Percentiles rank a stretch among this genome's conserved stretches.
These are phyloP conservation scores for Paramecium octaurelia DNA, from an alignment of 73 alveolate species.

Conservation along the genomic window DNA sequence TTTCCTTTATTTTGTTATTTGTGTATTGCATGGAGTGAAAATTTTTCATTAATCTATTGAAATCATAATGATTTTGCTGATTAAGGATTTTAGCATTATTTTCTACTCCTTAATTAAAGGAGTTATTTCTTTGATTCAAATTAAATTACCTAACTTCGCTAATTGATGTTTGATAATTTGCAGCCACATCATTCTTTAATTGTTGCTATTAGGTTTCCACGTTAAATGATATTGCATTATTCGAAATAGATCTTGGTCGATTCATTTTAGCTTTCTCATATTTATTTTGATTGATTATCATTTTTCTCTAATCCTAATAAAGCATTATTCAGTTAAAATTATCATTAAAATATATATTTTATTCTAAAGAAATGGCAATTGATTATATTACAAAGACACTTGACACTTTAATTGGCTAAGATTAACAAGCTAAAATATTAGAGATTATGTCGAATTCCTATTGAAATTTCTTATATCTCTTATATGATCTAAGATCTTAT, in stretches of 20 bases:
- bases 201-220: neutral
- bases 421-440: no score
- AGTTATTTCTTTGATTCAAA: neutral
- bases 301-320: neutral
- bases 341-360: neutral
- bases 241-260: neutral
- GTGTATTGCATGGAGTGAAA: neutral
- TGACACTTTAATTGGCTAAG: neutral
- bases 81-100: neutral
- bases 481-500: no score
- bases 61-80: neutral
- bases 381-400: neutral
- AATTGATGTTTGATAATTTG: neutral
- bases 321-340: slow-evolving; percentile 1
- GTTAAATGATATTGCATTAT: neutral
- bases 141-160: neutral
- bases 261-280: neutral
- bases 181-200: neutral
- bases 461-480: no score
- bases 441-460: no score
- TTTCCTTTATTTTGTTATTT: neutral
- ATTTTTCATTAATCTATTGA: neutral
- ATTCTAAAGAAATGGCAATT: neutral
- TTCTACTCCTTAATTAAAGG: neutral
- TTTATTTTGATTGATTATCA: neutral